These are phyloP conservation scores for Calendula officinalis DNA, from an alignment of 129 eudicot species.

Conservation along the genomic window DNA sequence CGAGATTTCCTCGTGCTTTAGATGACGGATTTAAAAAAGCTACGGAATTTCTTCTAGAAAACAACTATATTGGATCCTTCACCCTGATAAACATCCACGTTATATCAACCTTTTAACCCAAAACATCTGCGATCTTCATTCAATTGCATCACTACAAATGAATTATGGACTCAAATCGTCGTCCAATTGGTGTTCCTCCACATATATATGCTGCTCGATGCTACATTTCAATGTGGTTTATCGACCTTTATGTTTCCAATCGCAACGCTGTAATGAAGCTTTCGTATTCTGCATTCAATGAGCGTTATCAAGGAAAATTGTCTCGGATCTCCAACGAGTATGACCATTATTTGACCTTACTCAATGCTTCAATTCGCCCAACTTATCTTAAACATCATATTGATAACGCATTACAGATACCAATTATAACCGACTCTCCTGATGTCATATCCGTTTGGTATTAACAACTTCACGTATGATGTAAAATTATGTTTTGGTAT, in stretches of 20 bases:
- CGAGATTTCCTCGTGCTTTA: background rate
- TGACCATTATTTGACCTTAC: constrained; percentile 7
- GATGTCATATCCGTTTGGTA: constrained; percentile 13
- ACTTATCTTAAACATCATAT: background rate
- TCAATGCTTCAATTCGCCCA: constrained; percentile 12
- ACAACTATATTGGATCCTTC: background rate
- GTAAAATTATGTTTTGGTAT: background rate
- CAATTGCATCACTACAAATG: background rate
- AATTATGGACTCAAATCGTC: background rate
- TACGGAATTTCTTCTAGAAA: background rate
- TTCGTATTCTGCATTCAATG: background rate
- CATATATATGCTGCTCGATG: constrained; percentile 6
- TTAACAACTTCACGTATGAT: background rate
- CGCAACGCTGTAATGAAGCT: background rate
- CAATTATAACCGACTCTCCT: background rate
- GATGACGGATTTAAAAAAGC: background rate
- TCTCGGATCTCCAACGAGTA: background rate
- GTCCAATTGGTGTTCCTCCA: background rate
- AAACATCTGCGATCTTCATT: background rate
- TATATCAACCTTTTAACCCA: constrained; percentile 12
- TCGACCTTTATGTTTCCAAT: constrained; percentile 17
- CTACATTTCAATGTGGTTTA: constrained; percentile 17
- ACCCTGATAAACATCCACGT: background rate
- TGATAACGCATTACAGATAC: constrained; percentile 4
- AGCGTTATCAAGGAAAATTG: constrained; percentile 1